Evolutionary conservation across 2,329 filamentous ascomycete species (phyloP), one percentile per base, ranked within the genome.

Genomic region (Hypoxylon sp.): DNA sequence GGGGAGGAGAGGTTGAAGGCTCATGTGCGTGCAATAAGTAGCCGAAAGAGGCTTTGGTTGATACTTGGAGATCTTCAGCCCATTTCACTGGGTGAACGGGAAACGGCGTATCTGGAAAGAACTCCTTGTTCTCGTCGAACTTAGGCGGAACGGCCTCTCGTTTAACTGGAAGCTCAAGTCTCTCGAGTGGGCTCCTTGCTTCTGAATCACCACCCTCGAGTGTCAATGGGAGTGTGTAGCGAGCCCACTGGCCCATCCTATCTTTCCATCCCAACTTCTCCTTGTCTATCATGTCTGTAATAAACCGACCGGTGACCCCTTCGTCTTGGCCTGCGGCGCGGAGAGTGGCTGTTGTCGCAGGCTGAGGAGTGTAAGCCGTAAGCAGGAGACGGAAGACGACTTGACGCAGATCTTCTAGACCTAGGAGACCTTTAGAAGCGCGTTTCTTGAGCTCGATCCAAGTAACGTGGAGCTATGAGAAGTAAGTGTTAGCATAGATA

Each of bases 1-100:
- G 33, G 14, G 54, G 64, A 8, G 65, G 54, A 8, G 72, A 30
- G 44, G 51, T 30, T 7, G 63, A 59, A 10, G 62, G 54, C 2
- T 56, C 13, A 25, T 72, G 65, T 22, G 64, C 54, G 37, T 77
- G 73, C 22, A 89, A 80, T 35, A 88, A 69, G 59, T 86, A 83
- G 17, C 87, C 87, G 71, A 89, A 89, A 2, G 80, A 79, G 10
- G 85, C 85, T 2, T 73, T 76, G 1, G 83, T 82, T 7, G 64
- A 74, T 50, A 69, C 77, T 58, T 17, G 66, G 25, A 55, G 62
- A 49, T 22, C 63, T 13, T 58, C 53, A 7, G 68, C 76, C 76
- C 78, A 79, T 53, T 63, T 66, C 1, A 78, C 55, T 3, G 70
- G 63, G 49, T 69, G 37, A 20, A 31, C 5, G 60, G 69, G 66